phyloP scores from a whole-genome alignment of 163 green algal genomes.

The Chlamydomonas reinhardtii region DNA sequence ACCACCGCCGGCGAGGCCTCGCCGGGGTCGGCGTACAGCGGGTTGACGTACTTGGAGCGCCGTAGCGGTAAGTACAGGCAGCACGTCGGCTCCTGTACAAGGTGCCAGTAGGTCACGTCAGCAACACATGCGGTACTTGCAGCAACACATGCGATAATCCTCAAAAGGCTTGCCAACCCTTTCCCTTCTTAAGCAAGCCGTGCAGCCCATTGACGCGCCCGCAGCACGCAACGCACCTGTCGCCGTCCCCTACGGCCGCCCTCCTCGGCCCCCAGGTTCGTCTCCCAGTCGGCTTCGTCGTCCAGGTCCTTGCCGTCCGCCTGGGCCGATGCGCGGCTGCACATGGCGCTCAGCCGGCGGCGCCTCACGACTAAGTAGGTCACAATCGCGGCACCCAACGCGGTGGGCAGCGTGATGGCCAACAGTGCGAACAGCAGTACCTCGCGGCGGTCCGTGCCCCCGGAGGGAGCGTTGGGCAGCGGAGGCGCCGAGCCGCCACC shows the following conservation, averaged over 20 bases:
- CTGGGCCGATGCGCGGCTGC: not conserved
- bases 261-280: not conserved
- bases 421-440: constrained; percentile 24
- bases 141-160: no score
- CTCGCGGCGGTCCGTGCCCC: not conserved
- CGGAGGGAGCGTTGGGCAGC: no score
- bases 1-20: not conserved
- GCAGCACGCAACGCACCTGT: not conserved
- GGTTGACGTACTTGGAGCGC: constrained; percentile 38
- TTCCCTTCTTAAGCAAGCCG: no score
- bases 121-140: no score
- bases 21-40: not conserved
- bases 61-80: constrained; percentile 15
- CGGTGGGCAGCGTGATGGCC: constrained; percentile 26
- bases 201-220: no score
- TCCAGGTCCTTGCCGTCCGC: not conserved
- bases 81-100: not conserved
- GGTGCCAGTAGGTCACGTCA: no score
- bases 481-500: not conserved
- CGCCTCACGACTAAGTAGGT: constrained; percentile 22
- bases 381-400: not conserved
- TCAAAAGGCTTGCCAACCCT: no score
- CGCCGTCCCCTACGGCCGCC: not conserved
- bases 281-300: not conserved
- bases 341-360: constrained; percentile 24